Evolutionary conservation across 306 rosid genomes (phyloP).

Genomic region (Citrullus amarus): DNA sequence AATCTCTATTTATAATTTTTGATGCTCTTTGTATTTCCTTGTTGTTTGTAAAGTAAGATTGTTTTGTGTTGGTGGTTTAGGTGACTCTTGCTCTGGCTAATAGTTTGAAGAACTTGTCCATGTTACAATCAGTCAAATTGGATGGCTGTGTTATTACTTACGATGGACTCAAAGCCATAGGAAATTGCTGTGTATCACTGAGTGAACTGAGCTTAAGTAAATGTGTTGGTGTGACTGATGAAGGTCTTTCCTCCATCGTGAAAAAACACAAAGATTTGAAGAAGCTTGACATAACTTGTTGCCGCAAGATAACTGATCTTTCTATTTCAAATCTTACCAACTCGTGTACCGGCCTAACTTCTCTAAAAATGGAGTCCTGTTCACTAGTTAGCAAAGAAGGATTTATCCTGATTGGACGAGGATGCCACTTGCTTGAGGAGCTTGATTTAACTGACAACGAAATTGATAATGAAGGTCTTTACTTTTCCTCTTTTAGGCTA

Average conservation of each 20-base stretch:
- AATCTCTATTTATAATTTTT: background rate
- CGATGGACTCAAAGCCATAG: constrained; percentile 67
- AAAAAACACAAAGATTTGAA: constrained; percentile 61
- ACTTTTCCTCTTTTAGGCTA: background rate
- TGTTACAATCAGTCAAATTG: constrained; percentile 62
- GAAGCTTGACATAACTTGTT: constrained; percentile 93
- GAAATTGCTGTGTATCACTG: constrained; percentile 52
- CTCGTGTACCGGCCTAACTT: constrained; percentile 53
- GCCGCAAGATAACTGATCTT: constrained; percentile 62
- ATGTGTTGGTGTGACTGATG: constrained; percentile 75
- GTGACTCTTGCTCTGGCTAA: constrained; percentile 60
- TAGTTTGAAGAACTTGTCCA: constrained; percentile 50
- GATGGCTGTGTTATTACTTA: constrained; percentile 58
- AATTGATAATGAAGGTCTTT: constrained; percentile 72
- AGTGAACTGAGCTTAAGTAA: constrained; percentile 79
- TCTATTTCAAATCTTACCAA: constrained; percentile 55
- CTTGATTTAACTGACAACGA: constrained; percentile 91
- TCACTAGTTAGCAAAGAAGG: constrained; percentile 60
- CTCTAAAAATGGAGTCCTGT: constrained; percentile 90
- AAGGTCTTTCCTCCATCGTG: constrained; percentile 56
- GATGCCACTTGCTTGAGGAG: constrained; percentile 59
- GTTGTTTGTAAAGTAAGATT: background rate
- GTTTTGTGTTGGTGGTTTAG: constrained; percentile 30
- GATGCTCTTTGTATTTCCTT: constrained; percentile 7
- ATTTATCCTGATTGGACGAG: constrained; percentile 55